Evolutionary conservation across 306 rosid genomes (phyloP), one percentile per base, ranked within the genome.

Genomic region (Gynostemma pentaphyllum): DNA sequence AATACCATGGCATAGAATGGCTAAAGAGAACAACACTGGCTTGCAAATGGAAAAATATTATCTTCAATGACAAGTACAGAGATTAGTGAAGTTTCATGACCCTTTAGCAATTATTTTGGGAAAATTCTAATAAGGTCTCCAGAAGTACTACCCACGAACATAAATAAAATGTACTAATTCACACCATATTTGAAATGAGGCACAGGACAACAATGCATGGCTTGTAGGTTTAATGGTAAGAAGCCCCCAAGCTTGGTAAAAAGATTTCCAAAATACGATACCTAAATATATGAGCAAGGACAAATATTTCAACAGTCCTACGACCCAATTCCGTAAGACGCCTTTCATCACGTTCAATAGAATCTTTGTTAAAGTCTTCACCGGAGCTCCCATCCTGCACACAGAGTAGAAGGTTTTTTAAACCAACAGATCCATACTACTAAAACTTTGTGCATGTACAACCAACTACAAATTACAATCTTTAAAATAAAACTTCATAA

Each of bases 261-360:
- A 23, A 39, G 53, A 12, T 12, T 34, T 36, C 32, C 7, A 34
- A 62, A 47, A 48, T 37, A 16, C 23, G 14, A 19, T 75, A 94
- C 99, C 97, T 88, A 78, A 82, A 94, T 56, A 94, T 86, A 74
- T 94, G 97, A 19, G 89, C 91, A 76, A 94, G 97, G 72, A 86
- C 94, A 86, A 88, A 94, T 79, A 94, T 94, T 79, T 94, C 99
- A 68, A 94, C 90, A 78, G 97, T 94, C 76, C 95, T 88, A 29
- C 97, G 95, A 56, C 99, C 99, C 76, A 94, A 74, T 78, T 94
- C 97, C 16, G 97, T 89, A 52, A 94, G 95, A 64, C 90, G 95
- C 76, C 94, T 82, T 83, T 94, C 97, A 78, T 88, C 99, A 18
- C 89, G 95, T 78, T 88, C 97, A 51, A 81, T 80, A 71, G 99